phyloP scores from a whole-genome alignment of 306 rosid species.

The Carpinus viminea region DNA sequence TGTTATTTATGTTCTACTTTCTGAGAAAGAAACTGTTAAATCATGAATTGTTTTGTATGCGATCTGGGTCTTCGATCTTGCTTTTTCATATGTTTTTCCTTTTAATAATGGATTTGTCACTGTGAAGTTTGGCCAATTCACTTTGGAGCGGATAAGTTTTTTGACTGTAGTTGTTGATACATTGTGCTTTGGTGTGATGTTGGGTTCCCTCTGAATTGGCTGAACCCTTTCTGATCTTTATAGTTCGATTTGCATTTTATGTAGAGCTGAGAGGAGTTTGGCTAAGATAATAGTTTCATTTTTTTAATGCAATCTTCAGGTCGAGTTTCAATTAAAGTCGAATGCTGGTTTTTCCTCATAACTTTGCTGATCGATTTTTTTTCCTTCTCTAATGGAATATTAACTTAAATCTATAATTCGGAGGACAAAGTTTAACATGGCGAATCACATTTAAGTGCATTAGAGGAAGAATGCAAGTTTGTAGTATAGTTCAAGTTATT shows the following conservation, averaged over 20 bases:
- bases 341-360: background rate
- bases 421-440: background rate
- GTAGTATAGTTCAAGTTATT: background rate
- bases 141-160: background rate
- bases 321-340: background rate
- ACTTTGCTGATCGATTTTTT: background rate
- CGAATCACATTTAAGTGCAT: background rate
- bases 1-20: background rate
- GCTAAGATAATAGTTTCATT: background rate
- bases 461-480: background rate
- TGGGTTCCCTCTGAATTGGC: slow-evolving; percentile 3
- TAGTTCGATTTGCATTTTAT: background rate
- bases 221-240: background rate
- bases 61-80: slow-evolving; percentile 22
- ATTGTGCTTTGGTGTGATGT: background rate
- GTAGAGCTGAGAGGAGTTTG: slow-evolving; percentile 3
- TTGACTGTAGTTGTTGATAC: background rate
- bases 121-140: background rate
- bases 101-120: background rate
- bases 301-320: background rate
- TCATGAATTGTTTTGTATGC: background rate
- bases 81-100: background rate
- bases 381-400: background rate
- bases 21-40: background rate
- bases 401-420: background rate